These are phyloP conservation scores for Cladosporium sp. DNA, from an alignment of 2,329 filamentous ascomycete species.

Conservation along the genomic window DNA sequence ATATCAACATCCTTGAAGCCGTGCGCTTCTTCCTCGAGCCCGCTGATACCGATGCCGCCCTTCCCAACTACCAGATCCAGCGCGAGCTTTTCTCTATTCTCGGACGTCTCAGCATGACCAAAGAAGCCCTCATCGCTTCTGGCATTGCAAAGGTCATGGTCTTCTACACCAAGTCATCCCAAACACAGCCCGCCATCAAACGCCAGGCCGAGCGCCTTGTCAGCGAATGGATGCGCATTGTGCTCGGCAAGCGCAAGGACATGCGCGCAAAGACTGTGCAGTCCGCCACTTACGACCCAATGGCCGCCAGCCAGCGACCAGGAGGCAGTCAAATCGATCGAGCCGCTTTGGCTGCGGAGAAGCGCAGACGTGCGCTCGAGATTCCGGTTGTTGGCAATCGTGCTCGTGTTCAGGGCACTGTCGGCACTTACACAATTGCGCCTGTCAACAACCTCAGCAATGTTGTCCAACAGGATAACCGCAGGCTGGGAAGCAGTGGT, in stretches of 20 bases:
- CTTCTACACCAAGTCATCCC: slow-evolving; percentile 95
- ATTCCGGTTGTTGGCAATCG: slow-evolving; percentile 53
- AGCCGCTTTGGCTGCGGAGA: slow-evolving; percentile 43
- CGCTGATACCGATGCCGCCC: slow-evolving; percentile 76
- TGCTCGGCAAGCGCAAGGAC: slow-evolving; percentile 79
- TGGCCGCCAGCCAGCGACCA: slow-evolving; percentile 23
- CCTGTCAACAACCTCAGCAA: slow-evolving; percentile 51
- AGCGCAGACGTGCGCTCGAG: slow-evolving; percentile 50
- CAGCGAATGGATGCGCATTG: slow-evolving; percentile 92
- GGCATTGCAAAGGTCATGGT: slow-evolving; percentile 94
- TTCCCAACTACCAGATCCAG: slow-evolving; percentile 97
- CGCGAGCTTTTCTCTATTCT: slow-evolving; percentile 85
- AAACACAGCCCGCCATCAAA: slow-evolving; percentile 84
- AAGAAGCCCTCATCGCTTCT: slow-evolving; percentile 83
- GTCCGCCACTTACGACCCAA: slow-evolving; percentile 57
- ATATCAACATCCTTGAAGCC: slow-evolving; percentile 90
- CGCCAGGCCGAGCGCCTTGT: slow-evolving; percentile 88
- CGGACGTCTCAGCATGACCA: slow-evolving; percentile 77
- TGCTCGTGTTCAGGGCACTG: slow-evolving; percentile 54
- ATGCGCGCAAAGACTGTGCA: slow-evolving; percentile 80
- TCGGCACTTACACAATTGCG: slow-evolving; percentile 59
- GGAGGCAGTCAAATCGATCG: slow-evolving; percentile 32
- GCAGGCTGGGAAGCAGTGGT: slow-evolving; percentile 26
- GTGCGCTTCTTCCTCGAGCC: slow-evolving; percentile 98
- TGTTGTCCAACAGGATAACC: slow-evolving; percentile 22